Evolutionary conservation across 805 yeast genomes (phyloP).

Genomic region (Blastobotrys peoriensis): DNA sequence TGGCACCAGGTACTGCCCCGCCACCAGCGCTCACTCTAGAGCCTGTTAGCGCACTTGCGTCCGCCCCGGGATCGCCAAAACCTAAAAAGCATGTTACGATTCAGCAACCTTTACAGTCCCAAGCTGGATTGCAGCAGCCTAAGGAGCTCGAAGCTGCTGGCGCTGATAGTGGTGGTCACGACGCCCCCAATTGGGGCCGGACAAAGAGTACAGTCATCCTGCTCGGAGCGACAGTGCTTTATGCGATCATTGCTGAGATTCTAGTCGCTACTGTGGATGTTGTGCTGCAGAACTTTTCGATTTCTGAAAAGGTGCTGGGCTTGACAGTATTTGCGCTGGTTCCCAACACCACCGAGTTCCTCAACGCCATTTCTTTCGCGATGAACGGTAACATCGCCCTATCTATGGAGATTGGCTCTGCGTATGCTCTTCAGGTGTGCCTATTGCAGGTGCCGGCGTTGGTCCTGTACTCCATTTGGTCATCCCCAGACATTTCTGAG

Average conservation of each 20-base stretch:
- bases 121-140: constrained; percentile 1
- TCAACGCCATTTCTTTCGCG: constrained; percentile 96
- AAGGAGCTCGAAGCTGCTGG: constrained; percentile 7
- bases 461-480: constrained; percentile 66
- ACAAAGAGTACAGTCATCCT: constrained; percentile 75
- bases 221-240: constrained; percentile 74
- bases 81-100: constrained; percentile 1
- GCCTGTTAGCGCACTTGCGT: no score
- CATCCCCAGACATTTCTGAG: constrained; percentile 30
- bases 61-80: neutral
- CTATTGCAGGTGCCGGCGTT: constrained; percentile 87
- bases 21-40: no score
- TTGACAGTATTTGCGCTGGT: constrained; percentile 92
- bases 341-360: constrained; percentile 94
- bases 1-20: constrained; percentile 1
- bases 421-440: constrained; percentile 94
- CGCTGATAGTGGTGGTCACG: constrained; percentile 62
- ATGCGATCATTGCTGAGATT: constrained; percentile 92
- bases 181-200: constrained; percentile 96
- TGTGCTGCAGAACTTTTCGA: constrained; percentile 70
- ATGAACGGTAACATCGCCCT: constrained; percentile 92
- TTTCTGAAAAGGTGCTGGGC: constrained; percentile 87
- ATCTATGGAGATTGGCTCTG: constrained; percentile 97
- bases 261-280: constrained; percentile 89
- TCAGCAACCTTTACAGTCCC: neutral